These are phyloP conservation scores for Boletus eberwhitei DNA, from an alignment of 768 basidiomycete species.

Conservation along the genomic window DNA sequence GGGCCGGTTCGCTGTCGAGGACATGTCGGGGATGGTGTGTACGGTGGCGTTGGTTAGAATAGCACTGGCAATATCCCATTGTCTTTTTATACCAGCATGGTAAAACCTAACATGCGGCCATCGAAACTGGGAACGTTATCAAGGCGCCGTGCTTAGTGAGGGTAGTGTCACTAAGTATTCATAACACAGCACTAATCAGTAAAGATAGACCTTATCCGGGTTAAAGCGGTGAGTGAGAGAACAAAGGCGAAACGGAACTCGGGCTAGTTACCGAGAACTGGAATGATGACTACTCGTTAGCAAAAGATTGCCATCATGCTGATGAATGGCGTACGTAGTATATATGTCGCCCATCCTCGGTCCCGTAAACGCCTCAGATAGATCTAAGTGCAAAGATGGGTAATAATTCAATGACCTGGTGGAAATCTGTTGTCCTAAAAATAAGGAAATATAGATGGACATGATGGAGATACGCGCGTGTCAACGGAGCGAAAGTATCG, in stretches of 20 bases:
- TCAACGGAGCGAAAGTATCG: not conserved
- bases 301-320: not conserved
- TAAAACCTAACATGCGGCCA: not conserved
- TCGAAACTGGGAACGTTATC: not conserved
- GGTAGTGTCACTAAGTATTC: not conserved
- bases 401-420: not conserved
- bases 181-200: not conserved
- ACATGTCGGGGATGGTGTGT: not conserved
- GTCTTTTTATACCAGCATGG: constrained; percentile 1
- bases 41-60: not conserved
- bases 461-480: not conserved
- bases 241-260: not conserved
- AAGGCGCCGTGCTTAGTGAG: not conserved
- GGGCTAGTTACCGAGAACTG: no score
- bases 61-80: not conserved
- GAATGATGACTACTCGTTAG: no score
- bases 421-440: not conserved
- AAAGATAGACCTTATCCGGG: not conserved
- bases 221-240: not conserved
- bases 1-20: constrained; percentile 32
- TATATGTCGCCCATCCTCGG: not conserved
- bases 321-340: not conserved
- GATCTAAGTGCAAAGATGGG: no score
- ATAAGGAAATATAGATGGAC: not conserved
- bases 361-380: not conserved